Evolutionary conservation across 2,329 filamentous ascomycete genomes (phyloP), one percentile per base, ranked within the genome.

Genomic region (Exophiala mesophila): DNA sequence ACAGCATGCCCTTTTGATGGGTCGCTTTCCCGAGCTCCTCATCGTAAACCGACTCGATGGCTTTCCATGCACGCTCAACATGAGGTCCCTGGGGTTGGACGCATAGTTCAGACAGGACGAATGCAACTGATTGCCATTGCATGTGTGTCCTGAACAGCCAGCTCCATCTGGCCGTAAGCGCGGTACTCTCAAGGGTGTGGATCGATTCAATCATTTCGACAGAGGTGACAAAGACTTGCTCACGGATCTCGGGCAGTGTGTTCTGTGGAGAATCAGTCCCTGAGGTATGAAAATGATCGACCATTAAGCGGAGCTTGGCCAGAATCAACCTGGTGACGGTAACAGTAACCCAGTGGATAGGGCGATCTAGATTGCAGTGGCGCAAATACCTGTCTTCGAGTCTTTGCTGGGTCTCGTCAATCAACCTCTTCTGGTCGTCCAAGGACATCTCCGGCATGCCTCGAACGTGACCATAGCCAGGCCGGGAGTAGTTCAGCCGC

Each of bases 121-220:
- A 81, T 1, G 77, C 77, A 26, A 82, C 67, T 2, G 77, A 74
- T 55, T 81, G 77, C 78, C 78, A 83, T 55, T 82, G 80, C 52
- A 79, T 73, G 44, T 82, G 79, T 1, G 77, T 80, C 16, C 69
- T 67, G 64, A 81, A 81, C 0, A 82, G 66, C 80, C 80, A 83
- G 28, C 73, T 70, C 79, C 79, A 83, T 55, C 78, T 76, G 54
- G 72, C 68, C 0, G 76, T 82, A 9, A 72, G 68, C 24, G 71
- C 67, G 53, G 87, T 81, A 0, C 72, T 77, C 54, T 83, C 78
- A 10, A 88, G 65, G 1, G 84, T 69, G 36, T 81, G 69, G 13
- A 77, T 77, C 57, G 85, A 80, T 60, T 89, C 85, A 34, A 88
- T 74, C 18, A 88, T 79, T 55, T 89, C 84, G 18, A 89, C 73